Evolutionary conservation across 2,329 filamentous ascomycete species (phyloP), one percentile per base, ranked within the genome.

Genomic region (Salinomyces thailandicus): DNA sequence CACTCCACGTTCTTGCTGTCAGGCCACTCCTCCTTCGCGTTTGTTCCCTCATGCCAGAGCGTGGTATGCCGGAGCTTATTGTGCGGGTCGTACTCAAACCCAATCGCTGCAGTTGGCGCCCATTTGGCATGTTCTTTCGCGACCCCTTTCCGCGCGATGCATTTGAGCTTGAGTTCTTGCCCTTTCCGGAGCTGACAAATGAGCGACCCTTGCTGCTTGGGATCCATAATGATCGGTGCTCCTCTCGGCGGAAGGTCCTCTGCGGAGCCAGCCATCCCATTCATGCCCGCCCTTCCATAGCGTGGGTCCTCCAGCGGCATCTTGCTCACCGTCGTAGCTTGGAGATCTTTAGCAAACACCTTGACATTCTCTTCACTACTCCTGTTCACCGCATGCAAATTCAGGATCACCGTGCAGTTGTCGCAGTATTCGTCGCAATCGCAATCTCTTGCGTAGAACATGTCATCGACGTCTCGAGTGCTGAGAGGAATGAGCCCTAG

Each of bases 101-200:
- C 87, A 27, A 98, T 79, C 3, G 91, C 91, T 27, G 86, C 75
- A 22, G 84, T 89, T 2, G 91, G 87, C 53, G 85, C 83, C 91
- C 91, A 98, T 63, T 98, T 98, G 7, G 91, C 85, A 62, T 98
- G 91, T 61, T 98, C 91, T 69, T 98, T 98, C 24, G 89, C 87
- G 47, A 96, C 96, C 1, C 91, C 91, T 71, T 96, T 96, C 71
- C 94, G 95, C 34, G 89, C 91, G 47, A 95, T 82, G 58, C 89
- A 96, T 43, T 76, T 83, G 55, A 98, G 75, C 59, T 85, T 81
- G 42, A 98, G 67, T 62, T 94, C 86, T 64, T 98, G 91, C 2
- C 82, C 85, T 55, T 80, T 81, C 40, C 89, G 74, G 56, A 98
- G 67, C 69, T 96, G 96, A 54, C 82, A 84, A 47, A 98, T 89